Evolutionary conservation across 1,284 basidiomycete species (phyloP).

Genomic region (Apiotrichum montevideense): DNA sequence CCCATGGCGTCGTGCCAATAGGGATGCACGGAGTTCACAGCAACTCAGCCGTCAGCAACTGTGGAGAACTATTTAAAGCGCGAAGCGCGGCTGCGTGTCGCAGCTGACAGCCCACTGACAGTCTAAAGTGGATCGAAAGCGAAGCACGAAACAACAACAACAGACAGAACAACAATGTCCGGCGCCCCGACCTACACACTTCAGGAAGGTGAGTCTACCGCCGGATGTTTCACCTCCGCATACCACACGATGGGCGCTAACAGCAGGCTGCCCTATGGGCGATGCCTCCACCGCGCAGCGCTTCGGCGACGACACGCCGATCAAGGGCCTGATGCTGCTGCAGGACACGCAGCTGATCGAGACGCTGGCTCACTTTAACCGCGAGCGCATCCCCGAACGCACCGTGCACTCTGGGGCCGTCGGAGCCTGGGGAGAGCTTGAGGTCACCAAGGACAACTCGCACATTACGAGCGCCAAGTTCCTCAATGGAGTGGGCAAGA

Average conservation of each 20-base stretch:
- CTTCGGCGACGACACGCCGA: conserved; percentile 8
- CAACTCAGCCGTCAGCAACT: too few species aligned
- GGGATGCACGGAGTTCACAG: too few species aligned
- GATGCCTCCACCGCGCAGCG: conserved; percentile 7
- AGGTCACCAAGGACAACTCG: conserved; percentile 55
- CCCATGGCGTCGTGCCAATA: too few species aligned
- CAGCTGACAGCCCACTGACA: too few species aligned
- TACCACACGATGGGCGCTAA: neutral
- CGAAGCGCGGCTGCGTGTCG: too few species aligned
- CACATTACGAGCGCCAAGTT: conserved; percentile 37
- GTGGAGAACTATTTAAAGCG: too few species aligned
- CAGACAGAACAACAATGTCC: neutral
- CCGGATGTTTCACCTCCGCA: neutral
- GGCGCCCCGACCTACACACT: conserved; percentile 7
- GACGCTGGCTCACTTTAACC: conserved; percentile 58
- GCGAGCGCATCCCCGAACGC: conserved; percentile 78
- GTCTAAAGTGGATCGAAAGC: too few species aligned
- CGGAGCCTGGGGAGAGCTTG: conserved; percentile 74
- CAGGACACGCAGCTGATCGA: conserved; percentile 16
- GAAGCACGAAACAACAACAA: neutral
- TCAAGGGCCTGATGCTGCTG: conserved; percentile 11
- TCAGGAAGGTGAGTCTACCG: conserved; percentile 2
- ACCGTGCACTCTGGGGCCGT: conserved; percentile 67
- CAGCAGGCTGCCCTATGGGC: conserved; percentile 5
- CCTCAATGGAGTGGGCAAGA: conserved; percentile 59